A percentile compares a stretch with the other conserved stretches of the same genome.
These are phyloP conservation scores for Paradendryphiella salina DNA, from an alignment of 2,329 filamentous ascomycete species.

Conservation along the genomic window DNA sequence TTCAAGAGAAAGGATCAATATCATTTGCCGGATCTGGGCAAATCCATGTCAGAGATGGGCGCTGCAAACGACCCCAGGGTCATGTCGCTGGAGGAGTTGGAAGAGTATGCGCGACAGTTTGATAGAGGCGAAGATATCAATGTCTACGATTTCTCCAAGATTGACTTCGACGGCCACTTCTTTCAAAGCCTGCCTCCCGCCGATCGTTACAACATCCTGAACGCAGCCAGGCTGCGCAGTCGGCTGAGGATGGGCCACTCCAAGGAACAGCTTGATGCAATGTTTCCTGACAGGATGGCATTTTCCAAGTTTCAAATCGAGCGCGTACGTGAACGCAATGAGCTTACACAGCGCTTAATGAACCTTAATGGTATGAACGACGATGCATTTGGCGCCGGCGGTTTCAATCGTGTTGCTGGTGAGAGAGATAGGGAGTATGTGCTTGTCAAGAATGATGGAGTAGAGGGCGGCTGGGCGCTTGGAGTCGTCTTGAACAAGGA, in stretches of 20 bases:
- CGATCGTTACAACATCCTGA: conserved; percentile 96
- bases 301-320: conserved; percentile 98
- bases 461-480: conserved; percentile 92
- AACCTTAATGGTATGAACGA: conserved; percentile 86
- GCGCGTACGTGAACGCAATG: conserved; percentile 86
- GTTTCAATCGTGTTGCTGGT: conserved; percentile 71
- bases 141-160: conserved; percentile 94
- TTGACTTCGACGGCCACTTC: conserved; percentile 95
- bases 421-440: conserved; percentile 94
- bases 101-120: conserved; percentile 92
- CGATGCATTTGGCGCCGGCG: conserved; percentile 66
- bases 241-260: conserved; percentile 92
- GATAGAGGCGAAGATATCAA: conserved; percentile 86
- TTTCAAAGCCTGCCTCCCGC: conserved; percentile 87
- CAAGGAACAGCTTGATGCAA: conserved; percentile 91
- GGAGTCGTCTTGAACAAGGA: conserved; percentile 90
- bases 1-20: conserved; percentile 95
- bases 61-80: conserved; percentile 90
- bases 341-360: conserved; percentile 94
- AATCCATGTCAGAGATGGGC: conserved; percentile 81
- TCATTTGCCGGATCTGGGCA: conserved; percentile 83
- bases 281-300: conserved; percentile 98
- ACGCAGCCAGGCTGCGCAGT: conserved; percentile 85
- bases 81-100: conserved; percentile 92
- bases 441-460: conserved; percentile 90